Evolutionary conservation across 257 asterid species (phyloP).

Genomic region (Solanum habrochaites): DNA sequence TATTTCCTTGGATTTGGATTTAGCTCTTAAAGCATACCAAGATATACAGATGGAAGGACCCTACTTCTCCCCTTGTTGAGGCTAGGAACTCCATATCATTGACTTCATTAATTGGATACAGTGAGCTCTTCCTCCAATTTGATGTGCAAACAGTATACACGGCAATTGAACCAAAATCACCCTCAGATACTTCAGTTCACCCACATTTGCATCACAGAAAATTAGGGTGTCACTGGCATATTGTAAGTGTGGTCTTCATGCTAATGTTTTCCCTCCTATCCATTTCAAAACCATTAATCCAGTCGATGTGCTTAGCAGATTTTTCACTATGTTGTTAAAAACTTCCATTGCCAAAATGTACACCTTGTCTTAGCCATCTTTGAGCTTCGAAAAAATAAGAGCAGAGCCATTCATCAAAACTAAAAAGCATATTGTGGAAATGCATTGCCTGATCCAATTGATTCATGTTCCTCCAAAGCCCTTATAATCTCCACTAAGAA

Average conservation of each 20-base stretch:
- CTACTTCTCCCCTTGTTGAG: neutral
- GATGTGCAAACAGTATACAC: neutral
- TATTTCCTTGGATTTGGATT: neutral
- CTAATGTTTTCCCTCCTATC: too few species aligned
- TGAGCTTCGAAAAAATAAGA: neutral
- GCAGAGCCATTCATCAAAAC: neutral
- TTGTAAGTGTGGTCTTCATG: too few species aligned
- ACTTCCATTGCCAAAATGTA: neutral
- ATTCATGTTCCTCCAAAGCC: neutral
- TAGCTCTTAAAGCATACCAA: neutral
- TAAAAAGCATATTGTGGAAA: neutral
- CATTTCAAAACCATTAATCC: too few species aligned
- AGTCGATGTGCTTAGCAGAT: neutral
- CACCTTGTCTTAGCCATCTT: neutral
- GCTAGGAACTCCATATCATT: neutral
- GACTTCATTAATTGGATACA: neutral
- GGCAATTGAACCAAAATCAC: neutral
- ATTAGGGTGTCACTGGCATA: neutral
- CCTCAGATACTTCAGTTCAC: neutral
- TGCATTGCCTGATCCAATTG: neutral
- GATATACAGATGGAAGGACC: neutral
- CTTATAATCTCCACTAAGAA: neutral
- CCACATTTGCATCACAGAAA: neutral
- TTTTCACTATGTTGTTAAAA: neutral
- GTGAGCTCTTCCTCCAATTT: neutral